Evolutionary conservation across 2,329 filamentous ascomycete genomes (phyloP).

Genomic region (Phialophora chinensis): DNA sequence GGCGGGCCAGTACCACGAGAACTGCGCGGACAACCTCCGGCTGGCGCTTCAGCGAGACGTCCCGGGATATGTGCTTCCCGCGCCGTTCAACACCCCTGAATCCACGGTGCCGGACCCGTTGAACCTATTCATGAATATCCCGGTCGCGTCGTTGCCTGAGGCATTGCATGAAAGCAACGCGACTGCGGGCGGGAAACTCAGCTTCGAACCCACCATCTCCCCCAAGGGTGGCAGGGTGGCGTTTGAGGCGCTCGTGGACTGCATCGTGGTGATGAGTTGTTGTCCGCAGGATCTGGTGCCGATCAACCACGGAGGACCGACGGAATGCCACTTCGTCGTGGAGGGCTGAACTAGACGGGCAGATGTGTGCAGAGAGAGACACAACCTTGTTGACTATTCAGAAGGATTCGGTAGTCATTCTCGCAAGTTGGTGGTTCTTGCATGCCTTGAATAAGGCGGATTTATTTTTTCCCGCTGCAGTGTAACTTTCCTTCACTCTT

Average conservation of each 20-base stretch:
- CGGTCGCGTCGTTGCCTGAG: conserved; percentile 36
- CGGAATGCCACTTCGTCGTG: conserved; percentile 42
- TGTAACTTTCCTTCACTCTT: too few species aligned
- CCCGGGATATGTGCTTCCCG: conserved; percentile 35
- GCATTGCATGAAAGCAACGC: conserved; percentile 12
- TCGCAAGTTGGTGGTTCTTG: too few species aligned
- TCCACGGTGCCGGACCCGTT: conserved; percentile 48
- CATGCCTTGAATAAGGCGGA: too few species aligned
- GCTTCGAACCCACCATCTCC: conserved; percentile 45
- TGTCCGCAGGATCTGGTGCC: conserved; percentile 52
- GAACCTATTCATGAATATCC: conserved; percentile 55
- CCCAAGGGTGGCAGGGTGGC: conserved; percentile 46
- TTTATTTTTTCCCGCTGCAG: too few species aligned
- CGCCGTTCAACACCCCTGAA: conserved; percentile 18
- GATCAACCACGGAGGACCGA: conserved; percentile 47
- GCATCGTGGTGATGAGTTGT: conserved; percentile 50
- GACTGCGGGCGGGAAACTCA: conserved; percentile 41
- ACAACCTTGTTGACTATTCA: neutral
- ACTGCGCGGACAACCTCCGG: conserved; percentile 51
- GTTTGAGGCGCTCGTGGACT: conserved; percentile 47
- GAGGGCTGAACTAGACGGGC: conserved; percentile 7
- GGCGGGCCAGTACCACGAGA: conserved; percentile 45
- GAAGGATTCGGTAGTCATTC: neutral
- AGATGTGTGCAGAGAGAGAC: neutral
- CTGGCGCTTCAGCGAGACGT: conserved; percentile 41